These are phyloP conservation scores for Raphanus hybrid DNA, from an alignment of 441 rosid genomes.

Conservation along the genomic window DNA sequence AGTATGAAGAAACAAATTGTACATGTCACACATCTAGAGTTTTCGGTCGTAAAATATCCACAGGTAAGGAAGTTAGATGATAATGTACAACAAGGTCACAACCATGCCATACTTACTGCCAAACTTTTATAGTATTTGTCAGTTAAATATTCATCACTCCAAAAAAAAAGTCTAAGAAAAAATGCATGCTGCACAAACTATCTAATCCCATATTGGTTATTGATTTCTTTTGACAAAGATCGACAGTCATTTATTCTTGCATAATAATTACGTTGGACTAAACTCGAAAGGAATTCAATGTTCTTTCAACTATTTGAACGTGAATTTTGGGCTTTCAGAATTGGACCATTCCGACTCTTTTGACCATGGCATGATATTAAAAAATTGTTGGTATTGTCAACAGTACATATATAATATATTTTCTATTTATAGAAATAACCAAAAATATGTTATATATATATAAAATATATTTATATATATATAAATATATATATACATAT, in stretches of 20 bases:
- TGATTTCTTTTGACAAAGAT: constrained; percentile 21
- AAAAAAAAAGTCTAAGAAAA: not conserved
- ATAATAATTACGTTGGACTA: constrained; percentile 31
- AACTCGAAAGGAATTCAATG: not conserved
- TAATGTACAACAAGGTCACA: not conserved
- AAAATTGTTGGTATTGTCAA: too few species aligned
- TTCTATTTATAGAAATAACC: too few species aligned
- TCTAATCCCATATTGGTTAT: not conserved
- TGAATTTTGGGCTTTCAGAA: not conserved
- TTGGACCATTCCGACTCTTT: constrained; percentile 24
- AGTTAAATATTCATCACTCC: not conserved
- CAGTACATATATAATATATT: too few species aligned
- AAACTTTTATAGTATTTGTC: not conserved
- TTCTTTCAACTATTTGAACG: constrained; percentile 18
- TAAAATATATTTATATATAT: too few species aligned
- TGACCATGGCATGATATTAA: not conserved
- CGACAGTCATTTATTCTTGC: not conserved
- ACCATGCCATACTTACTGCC: not conserved
- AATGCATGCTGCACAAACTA: not conserved
- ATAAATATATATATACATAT: too few species aligned
- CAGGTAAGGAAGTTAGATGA: not conserved
- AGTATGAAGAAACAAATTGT: not conserved
- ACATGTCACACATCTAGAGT: not conserved
- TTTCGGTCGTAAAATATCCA: not conserved
- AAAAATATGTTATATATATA: too few species aligned